Percentiles rank a stretch among this genome's conserved stretches.
Conservation (phyloP, 768 basidiomycete species). For the Rhodocollybia butyracea region DNA sequence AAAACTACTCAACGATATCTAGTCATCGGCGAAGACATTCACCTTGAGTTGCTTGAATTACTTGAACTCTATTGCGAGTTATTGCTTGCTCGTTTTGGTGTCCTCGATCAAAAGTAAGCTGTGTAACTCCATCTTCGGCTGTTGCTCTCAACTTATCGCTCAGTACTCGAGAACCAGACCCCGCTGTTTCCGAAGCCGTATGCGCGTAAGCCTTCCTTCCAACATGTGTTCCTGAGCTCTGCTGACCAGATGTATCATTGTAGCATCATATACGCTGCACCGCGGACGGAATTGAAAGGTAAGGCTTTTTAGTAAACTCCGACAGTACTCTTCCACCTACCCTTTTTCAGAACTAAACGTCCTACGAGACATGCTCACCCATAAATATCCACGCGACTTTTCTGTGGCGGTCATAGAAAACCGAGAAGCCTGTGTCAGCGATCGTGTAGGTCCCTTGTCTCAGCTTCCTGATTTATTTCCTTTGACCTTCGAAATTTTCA, state of each 20-base stretch:
- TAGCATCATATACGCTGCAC: constrained; percentile 87
- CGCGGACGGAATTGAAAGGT: constrained; percentile 90
- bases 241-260: background rate
- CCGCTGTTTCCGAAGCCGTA: constrained; percentile 82
- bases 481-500: constrained; percentile 3
- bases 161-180: constrained; percentile 73
- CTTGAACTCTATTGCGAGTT: constrained; percentile 94
- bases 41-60: constrained; percentile 86
- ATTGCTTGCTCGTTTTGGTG: constrained; percentile 86
- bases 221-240: background rate
- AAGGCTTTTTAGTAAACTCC: background rate
- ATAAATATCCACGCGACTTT: constrained; percentile 93
- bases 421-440: constrained; percentile 73
- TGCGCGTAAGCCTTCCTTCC: constrained; percentile 31
- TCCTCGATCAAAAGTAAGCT: constrained; percentile 84
- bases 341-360: constrained; percentile 71
- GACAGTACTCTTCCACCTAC: background rate
- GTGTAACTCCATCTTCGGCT: background rate
- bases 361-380: constrained; percentile 90
- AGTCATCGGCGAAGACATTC: constrained; percentile 85
- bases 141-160: constrained; percentile 10
- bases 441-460: constrained; percentile 55
- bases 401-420: constrained; percentile 86
- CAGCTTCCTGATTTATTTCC: background rate
- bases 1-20: constrained; percentile 5